These are phyloP conservation scores for Penicillium malachiteum DNA, from an alignment of 495 filamentous ascomycete species.

Conservation along the genomic window DNA sequence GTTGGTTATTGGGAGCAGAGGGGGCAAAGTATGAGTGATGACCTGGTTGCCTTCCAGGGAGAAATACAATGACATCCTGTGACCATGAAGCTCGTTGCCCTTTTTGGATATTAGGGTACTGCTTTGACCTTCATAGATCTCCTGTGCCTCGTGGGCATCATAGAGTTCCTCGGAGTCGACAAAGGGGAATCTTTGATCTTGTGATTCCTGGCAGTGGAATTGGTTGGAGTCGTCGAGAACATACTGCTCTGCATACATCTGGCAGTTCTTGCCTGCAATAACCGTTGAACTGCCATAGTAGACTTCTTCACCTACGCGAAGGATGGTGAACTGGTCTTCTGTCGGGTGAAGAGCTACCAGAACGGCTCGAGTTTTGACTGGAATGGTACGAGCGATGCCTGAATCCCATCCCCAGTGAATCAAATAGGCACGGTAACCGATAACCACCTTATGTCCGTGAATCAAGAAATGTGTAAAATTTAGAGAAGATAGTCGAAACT, in stretches of 20 bases:
- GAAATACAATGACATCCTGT: neutral
- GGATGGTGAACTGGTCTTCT: slow-evolving; percentile 9
- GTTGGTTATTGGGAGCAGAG: neutral
- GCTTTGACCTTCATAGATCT: neutral
- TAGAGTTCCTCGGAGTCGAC: neutral
- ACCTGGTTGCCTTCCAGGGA: neutral
- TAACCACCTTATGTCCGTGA: slow-evolving; percentile 17
- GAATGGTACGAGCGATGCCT: slow-evolving; percentile 14
- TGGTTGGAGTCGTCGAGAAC: neutral
- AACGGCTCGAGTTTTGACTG: neutral
- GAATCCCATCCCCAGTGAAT: slow-evolving; percentile 27
- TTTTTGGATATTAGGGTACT: neutral
- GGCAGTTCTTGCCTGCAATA: neutral
- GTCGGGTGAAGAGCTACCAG: slow-evolving; percentile 3
- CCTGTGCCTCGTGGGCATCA: neutral
- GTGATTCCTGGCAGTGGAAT: neutral
- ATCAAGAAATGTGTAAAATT: slow-evolving; percentile 10
- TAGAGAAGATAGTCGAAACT: slow-evolving; percentile 23
- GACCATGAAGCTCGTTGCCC: neutral
- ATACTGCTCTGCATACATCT: slow-evolving; percentile 2
- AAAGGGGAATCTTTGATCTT: neutral
- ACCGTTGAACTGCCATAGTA: neutral
- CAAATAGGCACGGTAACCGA: slow-evolving; percentile 14
- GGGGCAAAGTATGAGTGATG: neutral
- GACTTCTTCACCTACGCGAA: neutral